Percentiles rank a stretch among this genome's conserved stretches.
These are phyloP conservation scores for Phytopythium boreale DNA, from an alignment of 352 stramenopile genomes.

Conservation along the genomic window DNA sequence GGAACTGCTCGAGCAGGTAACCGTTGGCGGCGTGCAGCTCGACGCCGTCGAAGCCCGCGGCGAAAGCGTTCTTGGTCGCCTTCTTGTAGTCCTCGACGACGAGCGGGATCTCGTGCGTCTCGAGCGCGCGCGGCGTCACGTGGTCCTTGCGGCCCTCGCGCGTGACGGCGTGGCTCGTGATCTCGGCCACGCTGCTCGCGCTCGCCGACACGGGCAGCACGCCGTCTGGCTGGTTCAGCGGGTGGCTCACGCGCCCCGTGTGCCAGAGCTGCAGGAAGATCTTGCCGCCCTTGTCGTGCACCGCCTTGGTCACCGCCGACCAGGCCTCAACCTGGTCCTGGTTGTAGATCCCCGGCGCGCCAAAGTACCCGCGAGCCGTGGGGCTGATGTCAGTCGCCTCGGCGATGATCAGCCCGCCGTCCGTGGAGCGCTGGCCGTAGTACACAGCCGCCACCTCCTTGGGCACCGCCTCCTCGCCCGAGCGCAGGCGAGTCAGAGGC, in stretches of 20 bases:
- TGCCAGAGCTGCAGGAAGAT: constrained; percentile 85
- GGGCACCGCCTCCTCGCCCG: constrained; percentile 25
- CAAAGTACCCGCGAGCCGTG: constrained; percentile 26
- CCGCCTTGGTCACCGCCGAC: constrained; percentile 50
- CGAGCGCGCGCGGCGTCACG: constrained; percentile 55
- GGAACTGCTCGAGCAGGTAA: constrained; percentile 90
- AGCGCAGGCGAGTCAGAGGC: constrained; percentile 34
- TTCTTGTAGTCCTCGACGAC: constrained; percentile 69
- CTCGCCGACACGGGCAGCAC: constrained; percentile 40
- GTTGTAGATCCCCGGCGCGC: constrained; percentile 42
- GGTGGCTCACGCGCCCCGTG: constrained; percentile 58
- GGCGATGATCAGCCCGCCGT: constrained; percentile 46
- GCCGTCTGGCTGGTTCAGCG: constrained; percentile 41
- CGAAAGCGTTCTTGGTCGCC: constrained; percentile 49
- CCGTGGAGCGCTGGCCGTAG: constrained; percentile 42
- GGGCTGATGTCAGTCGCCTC: constrained; percentile 47
- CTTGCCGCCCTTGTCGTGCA: constrained; percentile 66
- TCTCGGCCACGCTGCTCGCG: constrained; percentile 19
- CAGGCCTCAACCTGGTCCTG: constrained; percentile 42
- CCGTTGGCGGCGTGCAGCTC: constrained; percentile 89
- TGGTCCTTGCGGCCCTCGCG: constrained; percentile 26
- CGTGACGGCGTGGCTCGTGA: constrained; percentile 28
- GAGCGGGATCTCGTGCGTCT: constrained; percentile 58
- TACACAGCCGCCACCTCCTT: constrained; percentile 32
- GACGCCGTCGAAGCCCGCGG: constrained; percentile 89